A percentile compares a stretch with the other conserved stretches of the same genome.
These are phyloP conservation scores for Ceratorhiza oryzae-sativae DNA, from an alignment of 1,284 basidiomycete species.

Conservation along the genomic window DNA sequence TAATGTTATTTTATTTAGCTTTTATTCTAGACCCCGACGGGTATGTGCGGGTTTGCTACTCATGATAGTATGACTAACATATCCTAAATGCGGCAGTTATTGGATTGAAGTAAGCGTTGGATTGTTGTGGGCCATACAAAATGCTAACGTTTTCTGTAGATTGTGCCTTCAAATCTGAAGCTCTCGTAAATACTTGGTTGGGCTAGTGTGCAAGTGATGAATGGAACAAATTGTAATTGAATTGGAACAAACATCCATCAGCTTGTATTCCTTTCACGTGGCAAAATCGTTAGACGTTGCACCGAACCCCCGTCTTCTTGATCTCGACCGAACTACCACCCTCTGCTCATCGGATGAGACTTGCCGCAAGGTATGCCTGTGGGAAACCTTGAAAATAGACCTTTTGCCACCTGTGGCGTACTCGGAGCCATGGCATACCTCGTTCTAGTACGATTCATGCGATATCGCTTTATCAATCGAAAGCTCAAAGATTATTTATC, in stretches of 20 bases:
- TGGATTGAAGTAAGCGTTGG: conserved; percentile 45
- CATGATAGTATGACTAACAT: conserved; percentile 11
- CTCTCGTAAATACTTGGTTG: background rate
- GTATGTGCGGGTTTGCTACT: conserved; percentile 45
- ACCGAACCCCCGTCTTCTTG: background rate
- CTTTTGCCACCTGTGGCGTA: background rate
- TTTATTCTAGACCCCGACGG: conserved; percentile 91
- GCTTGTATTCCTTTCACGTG: background rate
- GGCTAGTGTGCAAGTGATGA: background rate
- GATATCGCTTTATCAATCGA: conserved; percentile 3
- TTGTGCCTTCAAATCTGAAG: conserved; percentile 33
- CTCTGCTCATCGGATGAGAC: background rate
- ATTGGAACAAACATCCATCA: background rate
- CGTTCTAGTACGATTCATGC: conserved; percentile 12
- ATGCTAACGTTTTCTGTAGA: conserved; percentile 13
- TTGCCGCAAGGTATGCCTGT: background rate
- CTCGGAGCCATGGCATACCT: conserved; percentile 7
- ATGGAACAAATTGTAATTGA: background rate
- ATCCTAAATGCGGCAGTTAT: conserved; percentile 47
- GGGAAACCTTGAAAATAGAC: background rate
- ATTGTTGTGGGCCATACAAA: background rate
- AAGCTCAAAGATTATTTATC: background rate
- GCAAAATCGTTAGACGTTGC: background rate
- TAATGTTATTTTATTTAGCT: conserved; percentile 64
- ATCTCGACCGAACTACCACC: background rate